Evolutionary conservation across 2,329 filamentous ascomycete genomes (phyloP).

Genomic region (Alternaria sp.): DNA sequence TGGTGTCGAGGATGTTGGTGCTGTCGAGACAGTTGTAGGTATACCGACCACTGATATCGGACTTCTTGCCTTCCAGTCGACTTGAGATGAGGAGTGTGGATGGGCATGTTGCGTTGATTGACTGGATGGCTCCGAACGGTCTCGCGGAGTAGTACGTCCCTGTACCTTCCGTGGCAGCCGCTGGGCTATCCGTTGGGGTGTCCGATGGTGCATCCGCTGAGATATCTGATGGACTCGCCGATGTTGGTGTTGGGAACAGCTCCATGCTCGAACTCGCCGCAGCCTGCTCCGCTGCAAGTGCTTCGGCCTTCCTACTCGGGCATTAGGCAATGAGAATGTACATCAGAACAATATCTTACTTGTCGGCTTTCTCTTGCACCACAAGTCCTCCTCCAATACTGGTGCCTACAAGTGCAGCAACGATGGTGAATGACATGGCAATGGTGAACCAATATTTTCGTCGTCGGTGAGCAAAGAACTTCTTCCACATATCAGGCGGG

Average conservation of each 20-base stretch:
- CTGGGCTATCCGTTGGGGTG: neutral
- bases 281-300: neutral
- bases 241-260: neutral
- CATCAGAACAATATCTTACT: neutral
- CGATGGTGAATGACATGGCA: neutral
- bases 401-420: neutral
- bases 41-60: conserved; percentile 1
- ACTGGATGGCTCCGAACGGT: conserved; percentile 2
- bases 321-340: neutral
- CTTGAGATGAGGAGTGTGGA: neutral
- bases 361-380: conserved; percentile 4
- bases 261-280: neutral
- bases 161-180: neutral
- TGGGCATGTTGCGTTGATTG: conserved; percentile 6
- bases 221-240: neutral
- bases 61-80: conserved; percentile 2
- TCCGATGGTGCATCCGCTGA: neutral
- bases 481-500: conserved; percentile 3
- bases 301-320: neutral
- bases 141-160: neutral
- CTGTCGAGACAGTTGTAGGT: conserved; percentile 8
- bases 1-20: conserved; percentile 1
- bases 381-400: conserved; percentile 4
- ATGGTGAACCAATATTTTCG: neutral
- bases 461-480: conserved; percentile 1